Evolutionary conservation across 306 rosid species (phyloP).

Genomic region (Astragalus membranaceus): DNA sequence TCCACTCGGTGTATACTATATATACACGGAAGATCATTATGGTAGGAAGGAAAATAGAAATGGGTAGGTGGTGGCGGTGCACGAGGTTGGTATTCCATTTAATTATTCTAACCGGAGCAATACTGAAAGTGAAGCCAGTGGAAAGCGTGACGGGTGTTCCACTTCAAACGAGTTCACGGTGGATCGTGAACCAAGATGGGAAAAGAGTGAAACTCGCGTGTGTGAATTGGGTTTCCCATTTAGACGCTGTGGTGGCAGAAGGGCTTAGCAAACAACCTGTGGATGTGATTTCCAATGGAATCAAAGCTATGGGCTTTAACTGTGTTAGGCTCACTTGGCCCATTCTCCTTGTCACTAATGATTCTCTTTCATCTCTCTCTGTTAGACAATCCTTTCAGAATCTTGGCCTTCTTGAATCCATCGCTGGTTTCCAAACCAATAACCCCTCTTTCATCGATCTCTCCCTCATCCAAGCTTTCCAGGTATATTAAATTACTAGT

Average conservation of each 20-base stretch:
- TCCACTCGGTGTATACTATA: background rate
- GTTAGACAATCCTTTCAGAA: conserved; percentile 67
- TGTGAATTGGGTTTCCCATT: conserved; percentile 81
- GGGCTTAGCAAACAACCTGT: conserved; percentile 78
- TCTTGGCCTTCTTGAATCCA: conserved; percentile 31
- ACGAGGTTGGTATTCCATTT: background rate
- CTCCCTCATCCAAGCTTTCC: conserved; percentile 58
- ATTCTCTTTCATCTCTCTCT: conserved; percentile 52
- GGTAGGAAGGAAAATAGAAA: background rate
- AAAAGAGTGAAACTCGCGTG: conserved; percentile 79
- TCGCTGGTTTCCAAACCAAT: conserved; percentile 58
- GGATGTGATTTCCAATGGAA: conserved; percentile 42
- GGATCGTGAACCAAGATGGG: conserved; percentile 65
- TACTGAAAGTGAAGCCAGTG: background rate
- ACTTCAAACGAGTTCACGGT: conserved; percentile 57
- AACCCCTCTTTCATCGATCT: conserved; percentile 74
- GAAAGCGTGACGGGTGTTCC: conserved; percentile 30
- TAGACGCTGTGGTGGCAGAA: conserved; percentile 67
- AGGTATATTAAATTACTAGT: conserved; percentile 29
- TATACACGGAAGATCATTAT: background rate
- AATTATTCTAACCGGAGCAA: background rate
- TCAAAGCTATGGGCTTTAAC: conserved; percentile 68
- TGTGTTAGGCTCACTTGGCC: conserved; percentile 98
- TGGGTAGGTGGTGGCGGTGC: background rate
- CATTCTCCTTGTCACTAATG: conserved; percentile 41